Evolutionary conservation across 2,329 filamentous ascomycete species (phyloP), one percentile per base, ranked within the genome.

Genomic region (Fusarium pseudonygamai): DNA sequence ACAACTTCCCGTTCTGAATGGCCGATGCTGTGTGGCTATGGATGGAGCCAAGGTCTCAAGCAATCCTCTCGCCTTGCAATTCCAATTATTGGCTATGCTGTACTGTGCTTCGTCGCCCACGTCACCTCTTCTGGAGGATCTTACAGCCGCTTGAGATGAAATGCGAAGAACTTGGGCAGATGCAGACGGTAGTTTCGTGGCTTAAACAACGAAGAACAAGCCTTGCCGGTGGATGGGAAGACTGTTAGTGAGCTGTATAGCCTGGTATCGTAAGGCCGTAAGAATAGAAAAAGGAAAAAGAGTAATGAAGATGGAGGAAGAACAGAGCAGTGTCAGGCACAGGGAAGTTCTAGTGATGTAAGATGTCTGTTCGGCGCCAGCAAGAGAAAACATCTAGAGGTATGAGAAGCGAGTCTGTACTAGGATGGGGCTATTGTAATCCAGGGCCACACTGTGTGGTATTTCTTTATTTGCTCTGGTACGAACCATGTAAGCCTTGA

Each of bases 361-460:
- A 77, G 69, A 64, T 71, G 73, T 75, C 47, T 74, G 64, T 69
- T 65, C 49, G 40, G 62, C 66, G 71, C 52, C 70, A 76, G 70
- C 74, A 73, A 74, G 71, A 67, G 70, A 49, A 69, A 73, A 60
- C 68, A 73, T 70, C 69, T 67, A 34, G 32, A 34, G 32, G 57
- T 69, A 71, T 70, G 63, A 71, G 67, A 74, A 72, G 67, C 64
- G 69, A 77, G 64, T 68, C 36, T 67, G 69, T 68, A 45, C 67
- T 24, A 68, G 67, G 40, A 65, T 73, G 69, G 75, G 73, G 70
- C 65, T 62, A 59, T 60, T 62, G 59, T 47, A 65, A 74, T 74
- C 62, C 67, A 64, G 65, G 69, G 60, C 70, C 75, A 78, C 75
- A 75, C 72, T 76, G 75, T 74, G 71, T 74, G 69, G 71, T 75